Conservation (phyloP, 495 filamentous ascomycete genomes). For the Xylaria longipes region DNA sequence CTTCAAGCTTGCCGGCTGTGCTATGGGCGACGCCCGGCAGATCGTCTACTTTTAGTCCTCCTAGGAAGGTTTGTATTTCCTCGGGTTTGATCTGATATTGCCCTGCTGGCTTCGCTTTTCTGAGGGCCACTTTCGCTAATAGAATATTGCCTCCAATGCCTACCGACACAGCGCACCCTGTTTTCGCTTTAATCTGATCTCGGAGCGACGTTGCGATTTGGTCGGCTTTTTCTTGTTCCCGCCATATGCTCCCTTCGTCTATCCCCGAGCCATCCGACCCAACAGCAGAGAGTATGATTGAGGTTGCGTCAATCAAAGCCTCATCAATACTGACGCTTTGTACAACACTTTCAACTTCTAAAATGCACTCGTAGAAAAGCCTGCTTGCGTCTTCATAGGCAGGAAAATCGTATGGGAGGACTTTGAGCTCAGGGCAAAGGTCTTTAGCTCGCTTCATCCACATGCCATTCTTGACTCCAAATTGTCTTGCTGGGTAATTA, state of each 20-base stretch:
- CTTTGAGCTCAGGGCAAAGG: conserved; percentile 82
- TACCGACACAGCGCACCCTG: conserved; percentile 88
- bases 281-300: conserved; percentile 66
- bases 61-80: conserved; percentile 77
- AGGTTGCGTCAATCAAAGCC: conserved; percentile 80
- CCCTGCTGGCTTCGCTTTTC: conserved; percentile 93
- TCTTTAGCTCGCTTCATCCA: conserved; percentile 94
- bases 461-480: conserved; percentile 95
- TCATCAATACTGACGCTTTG: conserved; percentile 98
- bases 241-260: conserved; percentile 74
- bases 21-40: conserved; percentile 90
- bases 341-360: conserved; percentile 79
- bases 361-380: conserved; percentile 82
- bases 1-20: conserved; percentile 81
- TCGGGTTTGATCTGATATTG: conserved; percentile 81
- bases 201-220: conserved; percentile 73
- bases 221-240: conserved; percentile 82
- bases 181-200: conserved; percentile 70
- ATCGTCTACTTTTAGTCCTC: conserved; percentile 73
- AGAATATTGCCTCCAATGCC: conserved; percentile 93
- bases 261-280: conserved; percentile 72
- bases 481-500: conserved; percentile 87
- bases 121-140: conserved; percentile 85
- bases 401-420: conserved; percentile 91
- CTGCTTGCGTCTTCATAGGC: conserved; percentile 92